Evolutionary conservation across 2,329 filamentous ascomycete genomes (phyloP).

Genomic region (Penicillium occitanis): DNA sequence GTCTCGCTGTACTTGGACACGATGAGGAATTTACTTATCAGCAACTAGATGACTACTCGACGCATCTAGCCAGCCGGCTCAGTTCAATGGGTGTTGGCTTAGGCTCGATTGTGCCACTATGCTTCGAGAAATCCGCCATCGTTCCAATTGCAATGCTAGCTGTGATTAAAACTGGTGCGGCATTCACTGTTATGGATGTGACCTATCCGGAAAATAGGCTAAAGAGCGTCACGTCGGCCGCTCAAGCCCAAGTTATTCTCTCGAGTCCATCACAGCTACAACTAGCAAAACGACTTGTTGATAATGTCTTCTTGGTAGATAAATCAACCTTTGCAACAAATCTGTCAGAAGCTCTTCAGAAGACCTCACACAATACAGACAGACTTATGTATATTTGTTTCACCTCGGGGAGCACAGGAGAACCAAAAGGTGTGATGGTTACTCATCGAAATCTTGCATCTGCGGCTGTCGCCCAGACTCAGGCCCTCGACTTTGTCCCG

Average conservation of each 20-base stretch:
- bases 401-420: constrained; percentile 17
- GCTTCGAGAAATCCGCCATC: constrained; percentile 17
- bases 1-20: neutral
- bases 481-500: constrained; percentile 46
- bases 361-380: neutral
- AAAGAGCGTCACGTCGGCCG: neutral
- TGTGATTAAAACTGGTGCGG: constrained; percentile 17
- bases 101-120: constrained; percentile 9
- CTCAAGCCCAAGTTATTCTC: neutral
- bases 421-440: constrained; percentile 10
- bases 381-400: constrained; percentile 10
- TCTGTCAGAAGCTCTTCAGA: neutral
- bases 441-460: constrained; percentile 49
- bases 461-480: constrained; percentile 49
- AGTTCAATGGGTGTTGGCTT: neutral
- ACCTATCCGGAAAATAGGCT: constrained; percentile 4
- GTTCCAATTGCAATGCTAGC: constrained; percentile 11
- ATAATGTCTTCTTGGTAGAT: neutral
- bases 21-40: constrained; percentile 12
- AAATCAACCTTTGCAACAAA: neutral
- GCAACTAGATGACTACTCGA: neutral
- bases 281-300: neutral
- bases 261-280: neutral
- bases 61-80: neutral
- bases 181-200: constrained; percentile 10